Conservation (phyloP, 2,329 filamentous ascomycete species). For the Byssothecium circinans region DNA sequence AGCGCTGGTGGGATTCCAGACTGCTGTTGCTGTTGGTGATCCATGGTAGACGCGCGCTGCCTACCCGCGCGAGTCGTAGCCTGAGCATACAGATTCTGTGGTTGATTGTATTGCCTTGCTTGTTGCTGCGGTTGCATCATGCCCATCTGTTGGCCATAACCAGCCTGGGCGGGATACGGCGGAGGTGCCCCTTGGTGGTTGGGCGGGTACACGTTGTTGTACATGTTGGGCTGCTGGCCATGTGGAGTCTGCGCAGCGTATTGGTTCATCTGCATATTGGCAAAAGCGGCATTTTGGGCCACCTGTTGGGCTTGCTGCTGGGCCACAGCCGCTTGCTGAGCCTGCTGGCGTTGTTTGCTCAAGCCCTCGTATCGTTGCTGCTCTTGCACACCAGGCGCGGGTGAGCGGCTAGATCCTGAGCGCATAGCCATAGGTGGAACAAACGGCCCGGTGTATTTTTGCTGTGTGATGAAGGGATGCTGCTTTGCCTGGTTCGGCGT, state of each 20-base stretch:
- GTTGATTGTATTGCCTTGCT: slow-evolving; percentile 53
- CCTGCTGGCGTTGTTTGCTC: slow-evolving; percentile 80
- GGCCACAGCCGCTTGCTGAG: slow-evolving; percentile 54
- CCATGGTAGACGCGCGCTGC: slow-evolving; percentile 93
- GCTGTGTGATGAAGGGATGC: slow-evolving; percentile 97
- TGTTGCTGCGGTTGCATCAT: slow-evolving; percentile 44
- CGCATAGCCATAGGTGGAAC: slow-evolving; percentile 97
- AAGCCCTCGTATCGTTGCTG: slow-evolving; percentile 93
- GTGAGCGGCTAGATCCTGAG: slow-evolving; percentile 80
- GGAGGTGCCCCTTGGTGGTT: slow-evolving; percentile 72
- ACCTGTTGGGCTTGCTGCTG: slow-evolving; percentile 48
- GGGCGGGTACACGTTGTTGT: slow-evolving; percentile 74
- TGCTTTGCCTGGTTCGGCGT: slow-evolving; percentile 96
- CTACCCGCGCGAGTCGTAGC: slow-evolving; percentile 75
- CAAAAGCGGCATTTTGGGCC: slow-evolving; percentile 67
- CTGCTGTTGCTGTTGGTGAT: slow-evolving; percentile 73
- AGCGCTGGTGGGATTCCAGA: slow-evolving; percentile 90
- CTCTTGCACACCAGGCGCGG: slow-evolving; percentile 90
- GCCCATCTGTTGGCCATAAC: slow-evolving; percentile 61
- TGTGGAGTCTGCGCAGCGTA: slow-evolving; percentile 53
- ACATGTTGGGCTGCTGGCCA: slow-evolving; percentile 63
- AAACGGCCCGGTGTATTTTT: slow-evolving; percentile 95
- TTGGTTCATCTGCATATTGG: slow-evolving; percentile 60
- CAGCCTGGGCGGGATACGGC: slow-evolving; percentile 73
- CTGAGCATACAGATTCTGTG: slow-evolving; percentile 74